Conservation (phyloP, 1,139 yeast genomes). For the Debaryomyces coudertii region DNA sequence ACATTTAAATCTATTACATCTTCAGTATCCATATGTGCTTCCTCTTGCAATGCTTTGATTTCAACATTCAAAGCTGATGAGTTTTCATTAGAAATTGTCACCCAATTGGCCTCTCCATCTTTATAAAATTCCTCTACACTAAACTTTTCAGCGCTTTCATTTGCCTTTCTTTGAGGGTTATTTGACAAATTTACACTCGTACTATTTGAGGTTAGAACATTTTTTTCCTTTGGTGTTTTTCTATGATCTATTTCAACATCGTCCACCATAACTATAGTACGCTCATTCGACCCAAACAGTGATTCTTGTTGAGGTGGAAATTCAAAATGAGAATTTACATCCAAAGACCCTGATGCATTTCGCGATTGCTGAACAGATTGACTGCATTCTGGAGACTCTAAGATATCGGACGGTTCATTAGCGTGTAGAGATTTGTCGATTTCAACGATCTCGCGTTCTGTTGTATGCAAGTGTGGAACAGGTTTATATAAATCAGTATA, state of each 20-base stretch:
- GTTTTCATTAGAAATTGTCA: slow-evolving; percentile 28
- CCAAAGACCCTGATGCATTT: slow-evolving; percentile 17
- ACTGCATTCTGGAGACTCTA: too few relatives aligned
- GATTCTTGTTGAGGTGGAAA: slow-evolving; percentile 15
- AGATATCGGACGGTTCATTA: not conserved
- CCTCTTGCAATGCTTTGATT: slow-evolving; percentile 24
- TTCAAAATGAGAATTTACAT: slow-evolving; percentile 21
- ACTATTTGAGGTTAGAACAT: slow-evolving; percentile 18
- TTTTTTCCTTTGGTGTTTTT: slow-evolving; percentile 14
- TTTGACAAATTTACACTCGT: not conserved
- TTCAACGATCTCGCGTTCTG: not conserved
- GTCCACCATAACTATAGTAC: slow-evolving; percentile 1
- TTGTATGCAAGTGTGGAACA: slow-evolving; percentile 5
- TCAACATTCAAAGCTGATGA: slow-evolving; percentile 26
- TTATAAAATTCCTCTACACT: slow-evolving; percentile 23
- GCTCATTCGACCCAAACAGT: not conserved
- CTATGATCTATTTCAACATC: slow-evolving; percentile 1
- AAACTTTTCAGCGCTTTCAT: not conserved
- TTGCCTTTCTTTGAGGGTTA: not conserved
- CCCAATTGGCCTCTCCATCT: slow-evolving; percentile 46
- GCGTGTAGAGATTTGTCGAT: not conserved
- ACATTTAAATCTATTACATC: slow-evolving; percentile 18
- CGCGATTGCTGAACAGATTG: not conserved
- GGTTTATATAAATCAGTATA: slow-evolving; percentile 10
- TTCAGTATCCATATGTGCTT: slow-evolving; percentile 19